Base-by-base conservation (phyloP, 2,329 filamentous ascomycete species). In the Colletotrichum sp. region DNA sequence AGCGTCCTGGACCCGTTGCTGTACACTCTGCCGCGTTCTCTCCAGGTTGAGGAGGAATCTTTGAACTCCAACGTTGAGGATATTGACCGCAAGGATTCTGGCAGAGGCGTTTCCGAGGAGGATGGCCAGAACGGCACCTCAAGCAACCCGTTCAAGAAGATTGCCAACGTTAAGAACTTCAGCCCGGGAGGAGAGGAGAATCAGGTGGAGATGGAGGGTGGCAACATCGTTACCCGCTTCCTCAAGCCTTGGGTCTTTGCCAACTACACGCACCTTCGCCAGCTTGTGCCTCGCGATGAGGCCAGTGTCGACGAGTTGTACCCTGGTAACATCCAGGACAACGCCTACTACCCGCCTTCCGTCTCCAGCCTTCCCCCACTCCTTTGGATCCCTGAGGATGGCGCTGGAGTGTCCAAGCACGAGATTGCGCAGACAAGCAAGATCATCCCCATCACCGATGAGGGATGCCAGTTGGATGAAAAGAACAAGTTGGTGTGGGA, bases 301-400 rank as follows among this genome's bases (percentile, higher is more conserved):
- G 78, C 87, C 5, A 83, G 87, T 30, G 80, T 86, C 2, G 86
- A 90, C 10, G 89, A 92, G 70, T 81, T 89, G 2, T 96, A 97
- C 82, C 82, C 91, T 0, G 87, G 89, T 0, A 89, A 93, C 67
- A 86, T 91, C 2, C 91, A 94, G 81, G 87, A 88, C 13, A 89
- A 94, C 66, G 96, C 95, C 0, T 96, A 95, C 85, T 91, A 91
- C 84, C 93, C 96, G 77, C 95, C 95, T 0, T 90, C 93, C 0
- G 89, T 96, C 81, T 90, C 84, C 28, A 88, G 91, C 76, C 79
- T 89, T 79, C 85, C 90, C 2, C 94, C 95, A 3, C 86, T 95
- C 34, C 88, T 98, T n/a, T 98, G 96, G 96, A 94, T 98, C 71
- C 95, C 96, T 0, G 89, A 91, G 74, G 96, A 98, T 80, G 85